phyloP scores from a whole-genome alignment of 371 early-diverging fungal species.

The Actinomortierella wolfii region DNA sequence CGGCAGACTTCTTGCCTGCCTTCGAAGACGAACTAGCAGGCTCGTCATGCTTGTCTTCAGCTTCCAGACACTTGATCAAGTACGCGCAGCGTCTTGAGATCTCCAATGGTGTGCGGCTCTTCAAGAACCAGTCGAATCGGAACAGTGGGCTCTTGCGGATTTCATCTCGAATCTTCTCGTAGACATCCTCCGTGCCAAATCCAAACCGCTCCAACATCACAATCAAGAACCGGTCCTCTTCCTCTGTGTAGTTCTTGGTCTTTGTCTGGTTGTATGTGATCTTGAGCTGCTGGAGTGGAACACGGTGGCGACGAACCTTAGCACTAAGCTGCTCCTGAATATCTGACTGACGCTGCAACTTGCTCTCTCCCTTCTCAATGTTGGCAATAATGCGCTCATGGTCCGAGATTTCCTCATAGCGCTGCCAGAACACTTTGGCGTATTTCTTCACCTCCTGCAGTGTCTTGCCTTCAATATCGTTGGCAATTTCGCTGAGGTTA shows the following conservation, averaged over 20 bases:
- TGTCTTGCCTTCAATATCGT: conserved; percentile 90
- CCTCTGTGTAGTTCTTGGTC: conserved; percentile 89
- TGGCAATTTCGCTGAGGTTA: conserved; percentile 74
- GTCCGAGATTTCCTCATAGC: conserved; percentile 83
- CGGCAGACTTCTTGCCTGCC: not conserved
- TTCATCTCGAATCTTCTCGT: conserved; percentile 88
- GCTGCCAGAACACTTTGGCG: conserved; percentile 85
- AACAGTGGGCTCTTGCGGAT: conserved; percentile 84
- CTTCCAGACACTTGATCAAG: conserved; percentile 67
- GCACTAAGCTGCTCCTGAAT: conserved; percentile 79
- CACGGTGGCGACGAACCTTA: conserved; percentile 71
- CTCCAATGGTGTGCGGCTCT: conserved; percentile 88
- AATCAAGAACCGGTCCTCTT: conserved; percentile 95
- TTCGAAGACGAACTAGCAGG: conserved; percentile 10
- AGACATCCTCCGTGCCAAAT: conserved; percentile 89
- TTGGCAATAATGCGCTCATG: conserved; percentile 85
- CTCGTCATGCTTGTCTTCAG: conserved; percentile 54
- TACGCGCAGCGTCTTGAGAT: conserved; percentile 82
- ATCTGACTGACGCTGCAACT: conserved; percentile 77
- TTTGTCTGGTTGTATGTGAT: conserved; percentile 84
- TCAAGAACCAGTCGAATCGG: conserved; percentile 97
- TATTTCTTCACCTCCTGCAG: conserved; percentile 85
- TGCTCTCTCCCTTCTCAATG: conserved; percentile 89
- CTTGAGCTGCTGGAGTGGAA: conserved; percentile 86
- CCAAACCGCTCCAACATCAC: conserved; percentile 90